These are phyloP conservation scores for Coelastrella sp. DNA, from an alignment of 139 green algal species.

Conservation along the genomic window DNA sequence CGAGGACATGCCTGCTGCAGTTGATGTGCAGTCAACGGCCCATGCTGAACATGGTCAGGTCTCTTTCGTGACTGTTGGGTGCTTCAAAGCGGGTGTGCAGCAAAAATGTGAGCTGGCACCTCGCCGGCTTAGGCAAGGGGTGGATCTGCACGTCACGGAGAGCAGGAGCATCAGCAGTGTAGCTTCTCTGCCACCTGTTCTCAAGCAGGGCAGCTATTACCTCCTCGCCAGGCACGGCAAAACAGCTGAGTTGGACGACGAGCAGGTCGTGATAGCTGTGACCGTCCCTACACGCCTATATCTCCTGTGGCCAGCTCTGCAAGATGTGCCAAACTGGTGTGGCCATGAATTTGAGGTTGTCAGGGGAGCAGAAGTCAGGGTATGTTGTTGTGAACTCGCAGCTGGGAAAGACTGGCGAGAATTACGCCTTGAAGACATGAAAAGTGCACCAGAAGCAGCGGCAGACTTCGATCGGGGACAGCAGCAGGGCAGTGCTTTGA, in stretches of 20 bases:
- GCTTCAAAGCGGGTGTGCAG: too few species aligned
- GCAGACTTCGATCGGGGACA: not conserved
- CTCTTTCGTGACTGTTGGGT: too few species aligned
- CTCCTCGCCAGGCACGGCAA: not conserved
- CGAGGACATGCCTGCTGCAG: too few species aligned
- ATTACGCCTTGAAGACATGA: not conserved
- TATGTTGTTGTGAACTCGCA: not conserved
- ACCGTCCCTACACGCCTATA: not conserved
- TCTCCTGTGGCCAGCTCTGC: slow-evolving; percentile 28
- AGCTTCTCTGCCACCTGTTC: not conserved
- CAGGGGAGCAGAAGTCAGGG: not conserved
- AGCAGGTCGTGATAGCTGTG: not conserved
- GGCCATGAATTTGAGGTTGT: not conserved
- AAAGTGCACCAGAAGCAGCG: too few species aligned
- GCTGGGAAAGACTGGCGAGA: not conserved
- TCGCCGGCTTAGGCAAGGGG: not conserved
- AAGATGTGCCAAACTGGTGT: slow-evolving; percentile 1
- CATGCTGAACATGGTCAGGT: too few species aligned
- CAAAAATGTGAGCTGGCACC: too few species aligned
- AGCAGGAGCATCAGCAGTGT: not conserved
- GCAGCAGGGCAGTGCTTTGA: not conserved
- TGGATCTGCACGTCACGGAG: not conserved
- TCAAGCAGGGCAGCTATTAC: not conserved
- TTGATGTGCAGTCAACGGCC: too few species aligned
- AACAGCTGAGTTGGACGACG: not conserved